A percentile compares a stretch with the other conserved stretches of the same genome.
phyloP scores from a whole-genome alignment of 768 basidiomycete genomes.

The Tulasnella sp. region DNA sequence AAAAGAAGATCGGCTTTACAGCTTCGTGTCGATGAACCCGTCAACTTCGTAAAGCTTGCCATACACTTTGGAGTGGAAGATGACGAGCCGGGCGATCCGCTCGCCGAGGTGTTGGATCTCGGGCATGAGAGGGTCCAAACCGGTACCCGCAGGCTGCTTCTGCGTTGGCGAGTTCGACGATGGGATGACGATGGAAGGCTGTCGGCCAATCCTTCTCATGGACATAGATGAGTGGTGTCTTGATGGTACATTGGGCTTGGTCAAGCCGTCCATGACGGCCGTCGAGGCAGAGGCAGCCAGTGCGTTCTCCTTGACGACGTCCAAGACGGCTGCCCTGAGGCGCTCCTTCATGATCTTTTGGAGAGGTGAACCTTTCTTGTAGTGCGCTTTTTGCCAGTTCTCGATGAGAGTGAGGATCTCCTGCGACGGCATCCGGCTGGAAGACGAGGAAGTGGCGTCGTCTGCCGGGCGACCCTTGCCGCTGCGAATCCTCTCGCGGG shows the following conservation, averaged over 20 bases:
- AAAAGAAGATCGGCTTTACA: slow-evolving; percentile 39
- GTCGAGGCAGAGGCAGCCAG: slow-evolving; percentile 39
- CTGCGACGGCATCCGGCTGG: slow-evolving; percentile 52
- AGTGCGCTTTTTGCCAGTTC: slow-evolving; percentile 71
- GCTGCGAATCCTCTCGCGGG: slow-evolving; percentile 32
- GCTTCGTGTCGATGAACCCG: slow-evolving; percentile 51
- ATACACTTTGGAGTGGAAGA: slow-evolving; percentile 76
- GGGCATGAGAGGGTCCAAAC: slow-evolving; percentile 71
- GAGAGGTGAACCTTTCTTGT: slow-evolving; percentile 63
- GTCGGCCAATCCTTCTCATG: slow-evolving; percentile 40
- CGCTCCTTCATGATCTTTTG: slow-evolving; percentile 63
- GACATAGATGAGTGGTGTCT: slow-evolving; percentile 34
- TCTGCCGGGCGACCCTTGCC: slow-evolving; percentile 36
- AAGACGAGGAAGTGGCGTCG: slow-evolving; percentile 35
- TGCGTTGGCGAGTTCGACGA: slow-evolving; percentile 41
- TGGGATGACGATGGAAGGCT: slow-evolving; percentile 42
- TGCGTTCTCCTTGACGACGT: slow-evolving; percentile 56
- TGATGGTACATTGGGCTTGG: slow-evolving; percentile 33
- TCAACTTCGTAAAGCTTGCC: slow-evolving; percentile 75
- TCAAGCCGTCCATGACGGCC: not conserved
- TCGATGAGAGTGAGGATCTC: slow-evolving; percentile 62
- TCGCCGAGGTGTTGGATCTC: slow-evolving; percentile 72
- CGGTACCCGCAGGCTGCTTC: slow-evolving; percentile 49
- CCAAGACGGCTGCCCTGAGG: slow-evolving; percentile 65
- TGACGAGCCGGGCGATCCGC: slow-evolving; percentile 69